A percentile compares a stretch with the other conserved stretches of the same genome.
These are phyloP conservation scores for Coemansia sp. DNA, from an alignment of 192 early-diverging fungal species.

Conservation along the genomic window DNA sequence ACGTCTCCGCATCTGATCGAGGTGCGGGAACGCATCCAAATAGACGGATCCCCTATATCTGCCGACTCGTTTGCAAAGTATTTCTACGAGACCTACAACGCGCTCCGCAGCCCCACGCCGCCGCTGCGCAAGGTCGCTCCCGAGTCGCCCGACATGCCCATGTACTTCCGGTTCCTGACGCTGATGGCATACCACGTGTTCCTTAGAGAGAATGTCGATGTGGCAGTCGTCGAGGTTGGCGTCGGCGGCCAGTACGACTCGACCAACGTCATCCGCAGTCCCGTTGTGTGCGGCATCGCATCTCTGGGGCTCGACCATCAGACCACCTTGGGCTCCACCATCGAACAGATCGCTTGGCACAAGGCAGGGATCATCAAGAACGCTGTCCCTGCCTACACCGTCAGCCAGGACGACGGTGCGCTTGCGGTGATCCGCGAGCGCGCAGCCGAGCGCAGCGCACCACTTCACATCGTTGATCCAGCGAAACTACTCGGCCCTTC, in stretches of 20 bases:
- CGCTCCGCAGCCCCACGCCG: conserved; percentile 50
- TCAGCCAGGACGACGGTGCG: conserved; percentile 69
- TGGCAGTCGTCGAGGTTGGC: conserved; percentile 79
- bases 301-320: conserved; percentile 80
- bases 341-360: conserved; percentile 79
- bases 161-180: conserved; percentile 91
- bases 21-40: conserved; percentile 91
- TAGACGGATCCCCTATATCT: conserved; percentile 81
- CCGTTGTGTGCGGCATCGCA: conserved; percentile 78
- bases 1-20: conserved; percentile 93
- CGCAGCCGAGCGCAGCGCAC: conserved; percentile 63
- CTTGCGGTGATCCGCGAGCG: conserved; percentile 66
- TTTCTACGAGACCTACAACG: conserved; percentile 85
- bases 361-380: conserved; percentile 81
- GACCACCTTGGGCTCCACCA: conserved; percentile 66
- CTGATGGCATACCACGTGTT: conserved; percentile 89
- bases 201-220: conserved; percentile 77
- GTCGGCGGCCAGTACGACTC: conserved; percentile 85
- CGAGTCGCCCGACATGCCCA: conserved; percentile 52
- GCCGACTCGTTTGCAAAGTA: conserved; percentile 78
- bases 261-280: conserved; percentile 73
- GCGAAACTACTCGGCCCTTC: not conserved
- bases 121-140: conserved; percentile 23
- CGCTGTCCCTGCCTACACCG: conserved; percentile 69
- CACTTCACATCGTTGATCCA: conserved; percentile 39